Percentiles rank a stretch among this genome's conserved stretches.
Conservation (phyloP, 345 rosid genomes). For the Citropsis articulata region DNA sequence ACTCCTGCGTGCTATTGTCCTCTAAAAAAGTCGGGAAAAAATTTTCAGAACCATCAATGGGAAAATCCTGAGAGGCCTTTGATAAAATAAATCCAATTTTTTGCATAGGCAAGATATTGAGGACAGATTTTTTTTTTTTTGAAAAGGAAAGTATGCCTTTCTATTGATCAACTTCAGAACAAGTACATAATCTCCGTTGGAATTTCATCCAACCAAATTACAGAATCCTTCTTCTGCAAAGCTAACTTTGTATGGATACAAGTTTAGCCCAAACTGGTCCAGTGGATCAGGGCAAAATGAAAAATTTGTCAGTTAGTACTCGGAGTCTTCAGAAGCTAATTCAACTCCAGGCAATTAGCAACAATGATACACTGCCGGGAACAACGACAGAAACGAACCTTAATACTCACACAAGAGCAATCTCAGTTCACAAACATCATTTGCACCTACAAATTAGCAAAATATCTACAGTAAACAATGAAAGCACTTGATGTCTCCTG, state of each 20-base stretch:
- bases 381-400: not conserved
- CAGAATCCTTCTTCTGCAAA: no score
- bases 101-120: not conserved
- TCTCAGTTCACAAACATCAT: not conserved
- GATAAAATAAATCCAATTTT: not conserved
- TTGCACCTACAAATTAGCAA: no score
- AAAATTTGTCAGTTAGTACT: no score
- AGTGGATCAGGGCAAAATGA: not conserved
- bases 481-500: not conserved
- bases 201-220: no score
- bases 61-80: not conserved
- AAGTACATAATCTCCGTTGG: no score
- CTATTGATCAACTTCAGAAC: no score
- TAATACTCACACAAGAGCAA: not conserved
- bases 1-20: not conserved
- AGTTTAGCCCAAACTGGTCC: not conserved
- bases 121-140: no score
- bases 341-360: not conserved
- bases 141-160: no score
- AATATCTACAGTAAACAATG: not conserved
- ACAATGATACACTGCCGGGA: not conserved
- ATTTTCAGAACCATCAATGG: not conserved
- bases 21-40: not conserved
- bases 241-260: no score
- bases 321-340: no score